Conservation (phyloP, 345 rosid genomes). For the Melastoma malabathricum region DNA sequence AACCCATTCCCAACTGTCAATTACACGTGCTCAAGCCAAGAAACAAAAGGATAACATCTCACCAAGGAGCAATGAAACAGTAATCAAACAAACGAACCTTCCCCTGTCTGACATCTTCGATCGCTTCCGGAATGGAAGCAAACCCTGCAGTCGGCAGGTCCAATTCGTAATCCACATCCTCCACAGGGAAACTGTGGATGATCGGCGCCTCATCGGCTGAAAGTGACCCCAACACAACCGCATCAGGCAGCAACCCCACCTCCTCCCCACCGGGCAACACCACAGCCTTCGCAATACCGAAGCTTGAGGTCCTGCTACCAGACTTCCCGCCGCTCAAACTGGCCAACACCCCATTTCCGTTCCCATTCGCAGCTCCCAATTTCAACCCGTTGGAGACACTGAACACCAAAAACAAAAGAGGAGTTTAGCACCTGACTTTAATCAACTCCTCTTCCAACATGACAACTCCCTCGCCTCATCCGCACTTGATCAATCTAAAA, state of each 20-base stretch:
- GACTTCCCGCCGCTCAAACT: constrained; percentile 13
- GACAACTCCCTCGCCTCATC: no score
- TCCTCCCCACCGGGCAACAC: constrained; percentile 54
- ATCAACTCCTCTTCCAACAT: no score
- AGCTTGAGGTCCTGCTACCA: constrained; percentile 23
- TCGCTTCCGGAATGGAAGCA: constrained; percentile 69
- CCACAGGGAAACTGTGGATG: constrained; percentile 27
- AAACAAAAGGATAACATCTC: not conserved
- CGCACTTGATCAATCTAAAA: no score
- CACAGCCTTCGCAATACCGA: constrained; percentile 29
- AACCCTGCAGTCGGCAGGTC: constrained; percentile 65
- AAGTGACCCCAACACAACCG: constrained; percentile 27
- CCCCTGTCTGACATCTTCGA: constrained; percentile 83
- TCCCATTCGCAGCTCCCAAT: no score
- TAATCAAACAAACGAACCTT: constrained; percentile 35
- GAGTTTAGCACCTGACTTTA: no score
- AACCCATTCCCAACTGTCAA: constrained; percentile 11
- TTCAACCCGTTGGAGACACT: no score
- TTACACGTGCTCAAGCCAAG: not conserved
- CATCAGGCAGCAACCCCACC: constrained; percentile 26
- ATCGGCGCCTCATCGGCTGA: constrained; percentile 29
- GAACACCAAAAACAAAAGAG: no score
- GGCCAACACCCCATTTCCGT: constrained; percentile 13
- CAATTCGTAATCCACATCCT: constrained; percentile 54
- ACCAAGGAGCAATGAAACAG: no score